Evolutionary conservation across 2,329 filamentous ascomycete species (phyloP), one percentile per base, ranked within the genome.

Genomic region (Pochonia chlamydosporia): DNA sequence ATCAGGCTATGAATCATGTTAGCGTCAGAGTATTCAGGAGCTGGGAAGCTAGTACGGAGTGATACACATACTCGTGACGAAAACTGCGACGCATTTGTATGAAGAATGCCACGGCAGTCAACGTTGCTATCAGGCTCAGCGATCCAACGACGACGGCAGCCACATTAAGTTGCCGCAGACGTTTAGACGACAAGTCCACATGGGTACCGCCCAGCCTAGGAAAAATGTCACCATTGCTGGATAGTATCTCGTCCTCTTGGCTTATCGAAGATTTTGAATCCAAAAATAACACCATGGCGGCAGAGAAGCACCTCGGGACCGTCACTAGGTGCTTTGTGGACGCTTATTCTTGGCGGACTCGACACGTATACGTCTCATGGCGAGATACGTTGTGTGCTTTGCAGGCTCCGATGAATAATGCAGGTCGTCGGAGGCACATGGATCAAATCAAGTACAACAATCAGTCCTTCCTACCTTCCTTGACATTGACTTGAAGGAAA

Each of bases 51-150:
- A 18, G 28, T 14, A 4, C n/a, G n/a, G n/a, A 20, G 9, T 16
- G 3, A 10, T 14, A 10, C 24, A 67, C 78, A 67, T 46, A 58
- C 61, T 61, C 56, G 50, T 90, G 85, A 40, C 87, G 79, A 62
- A 90, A 91, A 52, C 76, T 82, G 58, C 85, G 77, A 54, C 80
- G 76, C 84, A 90, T 90, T 52, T 80, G 75, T 48, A 79, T 69
- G 59, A 91, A 89, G 82, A 84, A 89, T 65, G 84, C 86, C 35
- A 85, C 75, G 2, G 81, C 74, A 25, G 78, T 59, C 6, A 81
- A 56, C 0, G 76, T 76, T 10, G 78, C 71, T 3, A 74, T 45
- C 26, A 87, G 67, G 55, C 84, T 87, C 53, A 81, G 49, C 1
- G 69, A 65, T 4, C 72, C 67, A 21, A 70, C 59, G 3, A 62